These are phyloP conservation scores for Plectosphaerella plurivora DNA, from an alignment of 2,329 filamentous ascomycete genomes.

Conservation along the genomic window DNA sequence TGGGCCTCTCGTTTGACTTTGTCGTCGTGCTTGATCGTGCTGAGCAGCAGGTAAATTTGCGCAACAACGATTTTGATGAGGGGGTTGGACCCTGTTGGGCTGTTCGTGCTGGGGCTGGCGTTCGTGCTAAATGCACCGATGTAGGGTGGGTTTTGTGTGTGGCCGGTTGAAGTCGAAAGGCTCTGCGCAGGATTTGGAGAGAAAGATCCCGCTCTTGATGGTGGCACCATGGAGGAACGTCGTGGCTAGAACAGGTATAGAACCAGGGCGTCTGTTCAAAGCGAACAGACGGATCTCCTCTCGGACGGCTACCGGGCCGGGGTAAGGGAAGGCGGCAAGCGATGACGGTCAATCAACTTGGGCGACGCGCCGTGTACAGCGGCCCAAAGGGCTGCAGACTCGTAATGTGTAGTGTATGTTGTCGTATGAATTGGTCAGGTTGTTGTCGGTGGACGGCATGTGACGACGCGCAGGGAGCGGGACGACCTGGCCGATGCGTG, in stretches of 20 bases:
- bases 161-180: conserved; percentile 50
- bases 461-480: too few species aligned
- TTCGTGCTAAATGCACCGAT: conserved; percentile 53
- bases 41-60: conserved; percentile 90
- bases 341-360: too few species aligned
- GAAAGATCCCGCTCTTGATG: conserved; percentile 59
- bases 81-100: conserved; percentile 59
- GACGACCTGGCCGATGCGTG: too few species aligned
- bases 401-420: too few species aligned
- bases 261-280: conserved; percentile 8
- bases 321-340: too few species aligned
- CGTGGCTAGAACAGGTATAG: conserved; percentile 3
- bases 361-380: too few species aligned
- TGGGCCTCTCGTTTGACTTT: conserved; percentile 89
- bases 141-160: conserved; percentile 55
- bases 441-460: too few species aligned
- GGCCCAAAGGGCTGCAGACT: too few species aligned
- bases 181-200: conserved; percentile 57
- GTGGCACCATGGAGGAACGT: conserved; percentile 48
- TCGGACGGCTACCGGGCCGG: background rate
- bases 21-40: conserved; percentile 89
- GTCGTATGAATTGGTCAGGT: too few species aligned
- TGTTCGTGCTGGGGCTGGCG: conserved; percentile 58
- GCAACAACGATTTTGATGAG: conserved; percentile 92
- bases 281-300: conserved; percentile 7